These are phyloP conservation scores for Calonectria henricotiae DNA, from an alignment of 2,329 filamentous ascomycete species.

Conservation along the genomic window DNA sequence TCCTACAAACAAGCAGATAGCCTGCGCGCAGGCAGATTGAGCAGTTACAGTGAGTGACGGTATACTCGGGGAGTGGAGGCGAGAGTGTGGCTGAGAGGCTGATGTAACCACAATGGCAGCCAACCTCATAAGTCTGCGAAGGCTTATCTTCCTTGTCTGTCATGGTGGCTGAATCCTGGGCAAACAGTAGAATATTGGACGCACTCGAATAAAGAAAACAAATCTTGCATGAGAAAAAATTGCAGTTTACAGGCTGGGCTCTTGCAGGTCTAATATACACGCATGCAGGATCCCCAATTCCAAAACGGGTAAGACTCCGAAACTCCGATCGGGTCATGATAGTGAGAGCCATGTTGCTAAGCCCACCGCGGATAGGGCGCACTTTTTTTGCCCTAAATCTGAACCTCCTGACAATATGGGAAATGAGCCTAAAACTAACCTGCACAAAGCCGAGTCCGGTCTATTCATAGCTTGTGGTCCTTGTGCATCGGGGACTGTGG, in stretches of 20 bases:
- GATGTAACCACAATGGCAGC: constrained; percentile 71
- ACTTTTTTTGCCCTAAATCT: constrained; percentile 26
- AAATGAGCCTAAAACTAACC: not conserved
- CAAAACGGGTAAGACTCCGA: constrained; percentile 18
- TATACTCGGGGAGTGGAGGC: constrained; percentile 64
- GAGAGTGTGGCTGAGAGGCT: constrained; percentile 66
- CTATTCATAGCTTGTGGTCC: constrained; percentile 30
- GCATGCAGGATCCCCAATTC: not conserved
- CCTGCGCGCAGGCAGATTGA: constrained; percentile 69
- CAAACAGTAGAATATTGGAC: not conserved
- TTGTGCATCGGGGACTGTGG: not conserved
- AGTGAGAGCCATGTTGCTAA: not conserved
- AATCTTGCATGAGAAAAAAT: not conserved
- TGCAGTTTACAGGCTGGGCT: not conserved
- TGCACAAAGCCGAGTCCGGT: not conserved
- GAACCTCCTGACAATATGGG: constrained; percentile 3
- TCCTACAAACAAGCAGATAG: constrained; percentile 66
- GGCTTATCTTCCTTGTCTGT: constrained; percentile 41
- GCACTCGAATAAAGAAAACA: not conserved
- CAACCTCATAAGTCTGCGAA: constrained; percentile 64
- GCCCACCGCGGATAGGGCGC: constrained; percentile 8
- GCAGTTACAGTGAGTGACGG: constrained; percentile 69
- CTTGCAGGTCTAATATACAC: constrained; percentile 14
- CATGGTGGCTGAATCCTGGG: constrained; percentile 28
- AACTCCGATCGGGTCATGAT: constrained; percentile 23